phyloP scores from a whole-genome alignment of 768 basidiomycete genomes.

The Agrocybe praecox region DNA sequence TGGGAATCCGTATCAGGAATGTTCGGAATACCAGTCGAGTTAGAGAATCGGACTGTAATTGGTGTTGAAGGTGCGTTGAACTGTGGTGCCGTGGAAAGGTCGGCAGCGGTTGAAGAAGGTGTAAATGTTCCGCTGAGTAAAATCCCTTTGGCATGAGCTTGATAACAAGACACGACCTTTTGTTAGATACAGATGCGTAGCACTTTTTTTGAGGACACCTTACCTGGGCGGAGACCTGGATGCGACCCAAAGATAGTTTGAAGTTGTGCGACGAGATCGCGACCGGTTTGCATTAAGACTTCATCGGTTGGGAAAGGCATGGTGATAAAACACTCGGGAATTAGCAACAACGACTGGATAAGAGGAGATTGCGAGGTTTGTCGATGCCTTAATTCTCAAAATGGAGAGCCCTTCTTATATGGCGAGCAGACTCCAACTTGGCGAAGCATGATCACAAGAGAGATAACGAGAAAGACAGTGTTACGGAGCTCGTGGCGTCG shows the following conservation, averaged over 20 bases:
- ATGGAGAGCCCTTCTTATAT: too few relatives aligned
- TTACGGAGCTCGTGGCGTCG: too few relatives aligned
- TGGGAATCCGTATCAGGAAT: conserved; percentile 17
- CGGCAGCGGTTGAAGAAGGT: conserved; percentile 8
- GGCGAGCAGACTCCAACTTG: too few relatives aligned
- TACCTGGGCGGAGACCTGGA: conserved; percentile 16
- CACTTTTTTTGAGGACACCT: neutral
- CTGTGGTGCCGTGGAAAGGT: conserved; percentile 13
- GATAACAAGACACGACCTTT: neutral
- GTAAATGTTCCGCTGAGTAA: conserved; percentile 14
- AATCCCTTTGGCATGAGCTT: conserved; percentile 18
- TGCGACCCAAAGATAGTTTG: conserved; percentile 17
- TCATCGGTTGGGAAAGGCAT: conserved; percentile 20
- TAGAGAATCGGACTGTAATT: conserved; percentile 16
- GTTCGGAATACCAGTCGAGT: conserved; percentile 17
- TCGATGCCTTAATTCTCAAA: too few relatives aligned
- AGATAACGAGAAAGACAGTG: too few relatives aligned
- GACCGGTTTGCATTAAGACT: conserved; percentile 11
- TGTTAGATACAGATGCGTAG: neutral
- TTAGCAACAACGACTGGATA: too few relatives aligned
- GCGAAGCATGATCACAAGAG: too few relatives aligned
- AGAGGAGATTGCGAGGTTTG: too few relatives aligned
- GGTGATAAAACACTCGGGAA: too few relatives aligned
- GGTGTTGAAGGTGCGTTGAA: conserved; percentile 14
- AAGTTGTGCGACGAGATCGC: conserved; percentile 14